A percentile compares a stretch with the other conserved stretches of the same genome.
These are phyloP conservation scores for Lablab purpureus DNA, from an alignment of 306 rosid genomes.

Conservation along the genomic window DNA sequence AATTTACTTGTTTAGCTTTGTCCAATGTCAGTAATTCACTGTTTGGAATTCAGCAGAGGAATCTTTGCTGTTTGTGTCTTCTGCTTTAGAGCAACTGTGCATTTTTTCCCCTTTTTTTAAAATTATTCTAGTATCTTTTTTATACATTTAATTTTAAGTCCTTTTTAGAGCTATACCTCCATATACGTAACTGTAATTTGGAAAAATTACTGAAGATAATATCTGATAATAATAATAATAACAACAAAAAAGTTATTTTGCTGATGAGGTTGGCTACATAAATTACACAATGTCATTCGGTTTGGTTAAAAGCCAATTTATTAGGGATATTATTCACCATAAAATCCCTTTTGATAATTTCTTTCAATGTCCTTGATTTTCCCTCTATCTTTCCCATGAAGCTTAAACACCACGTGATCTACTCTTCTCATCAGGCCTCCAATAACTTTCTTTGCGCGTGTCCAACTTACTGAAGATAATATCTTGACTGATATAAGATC, in stretches of 20 bases:
- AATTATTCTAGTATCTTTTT: not conserved
- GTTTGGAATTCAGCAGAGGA: constrained; percentile 6
- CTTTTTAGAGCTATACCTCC: constrained; percentile 2
- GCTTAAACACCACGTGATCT: not conserved
- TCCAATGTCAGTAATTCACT: not conserved
- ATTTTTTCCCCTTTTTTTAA: not conserved
- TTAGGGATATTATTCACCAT: not conserved
- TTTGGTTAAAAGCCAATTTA: not conserved
- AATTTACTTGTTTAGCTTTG: not conserved
- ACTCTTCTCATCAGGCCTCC: not conserved
- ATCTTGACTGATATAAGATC: not conserved
- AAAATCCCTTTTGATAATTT: not conserved
- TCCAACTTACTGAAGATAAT: not conserved
- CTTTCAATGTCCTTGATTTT: not conserved
- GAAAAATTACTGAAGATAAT: not conserved
- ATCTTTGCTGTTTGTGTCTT: constrained; percentile 13
- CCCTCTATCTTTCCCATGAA: not conserved
- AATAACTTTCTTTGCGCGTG: not conserved
- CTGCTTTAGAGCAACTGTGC: not conserved
- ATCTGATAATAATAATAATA: not conserved
- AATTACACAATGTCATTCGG: not conserved
- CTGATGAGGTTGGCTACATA: not conserved
- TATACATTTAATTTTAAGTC: not conserved
- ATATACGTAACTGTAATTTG: not conserved
- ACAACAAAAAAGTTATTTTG: not conserved